These are phyloP conservation scores for Colletotrichum simmondsii DNA, from an alignment of 2,329 filamentous ascomycete genomes.

Conservation along the genomic window DNA sequence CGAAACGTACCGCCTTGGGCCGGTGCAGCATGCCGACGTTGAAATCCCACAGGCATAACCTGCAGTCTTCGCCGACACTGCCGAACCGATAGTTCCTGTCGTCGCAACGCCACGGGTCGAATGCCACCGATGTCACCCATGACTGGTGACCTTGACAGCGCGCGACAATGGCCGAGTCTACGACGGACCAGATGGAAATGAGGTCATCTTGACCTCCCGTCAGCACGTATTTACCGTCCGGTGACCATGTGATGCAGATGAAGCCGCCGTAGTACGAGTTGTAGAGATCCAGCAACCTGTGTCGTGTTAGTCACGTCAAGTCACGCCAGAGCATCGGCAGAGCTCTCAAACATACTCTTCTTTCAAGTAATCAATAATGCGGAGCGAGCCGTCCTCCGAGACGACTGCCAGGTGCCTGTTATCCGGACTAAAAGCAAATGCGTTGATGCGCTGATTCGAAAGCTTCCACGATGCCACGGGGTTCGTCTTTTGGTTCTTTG, in stretches of 20 bases:
- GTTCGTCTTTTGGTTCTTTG: constrained; percentile 92
- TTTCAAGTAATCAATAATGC: constrained; percentile 90
- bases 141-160: constrained; percentile 95
- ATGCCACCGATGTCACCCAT: constrained; percentile 93
- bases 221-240: constrained; percentile 94
- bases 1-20: constrained; percentile 78
- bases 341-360: constrained; percentile 74
- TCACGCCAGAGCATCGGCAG: background rate
- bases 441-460: constrained; percentile 90
- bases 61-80: constrained; percentile 93
- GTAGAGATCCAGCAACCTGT: constrained; percentile 85
- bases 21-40: constrained; percentile 95
- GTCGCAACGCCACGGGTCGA: constrained; percentile 97
- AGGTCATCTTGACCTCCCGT: constrained; percentile 97
- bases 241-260: constrained; percentile 95
- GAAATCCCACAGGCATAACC: constrained; percentile 95
- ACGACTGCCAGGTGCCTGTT: constrained; percentile 88
- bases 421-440: constrained; percentile 92
- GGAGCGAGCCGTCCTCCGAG: constrained; percentile 88
- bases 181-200: constrained; percentile 93
- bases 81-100: constrained; percentile 96
- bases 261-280: constrained; percentile 94
- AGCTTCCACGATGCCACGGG: constrained; percentile 93
- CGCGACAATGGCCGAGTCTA: constrained; percentile 85
- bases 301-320: constrained; percentile 7